phyloP scores from a whole-genome alignment of 305 asterid species.

The Solanum hybrid region DNA sequence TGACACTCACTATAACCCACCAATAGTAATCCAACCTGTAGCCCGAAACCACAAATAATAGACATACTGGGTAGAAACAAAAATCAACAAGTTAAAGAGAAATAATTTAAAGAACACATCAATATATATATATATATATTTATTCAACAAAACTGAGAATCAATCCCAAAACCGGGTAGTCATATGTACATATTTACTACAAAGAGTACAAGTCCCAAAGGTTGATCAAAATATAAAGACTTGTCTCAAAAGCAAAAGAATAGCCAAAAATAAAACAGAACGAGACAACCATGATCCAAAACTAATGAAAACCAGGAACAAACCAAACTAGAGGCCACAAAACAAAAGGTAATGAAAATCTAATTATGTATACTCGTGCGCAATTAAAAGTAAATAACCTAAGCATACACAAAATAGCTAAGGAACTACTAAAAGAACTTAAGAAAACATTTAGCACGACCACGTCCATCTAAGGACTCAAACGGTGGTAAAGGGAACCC shows the following conservation, averaged over 20 bases:
- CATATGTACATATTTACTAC: not conserved
- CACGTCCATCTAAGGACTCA: not conserved
- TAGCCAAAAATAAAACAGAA: not conserved
- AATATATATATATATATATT: too few species aligned
- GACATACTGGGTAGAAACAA: too few species aligned
- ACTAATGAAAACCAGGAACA: too few species aligned
- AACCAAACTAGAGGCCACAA: not conserved
- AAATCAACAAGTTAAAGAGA: too few species aligned
- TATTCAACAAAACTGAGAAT: too few species aligned
- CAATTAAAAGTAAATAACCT: not conserved
- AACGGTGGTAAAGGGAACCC: not conserved
- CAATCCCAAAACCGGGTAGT: not conserved
- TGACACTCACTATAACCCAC: too few species aligned
- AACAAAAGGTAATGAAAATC: not conserved
- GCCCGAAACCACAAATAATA: too few species aligned
- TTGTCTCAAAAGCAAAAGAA: not conserved
- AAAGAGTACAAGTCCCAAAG: not conserved
- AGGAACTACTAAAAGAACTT: not conserved
- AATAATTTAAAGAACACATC: too few species aligned
- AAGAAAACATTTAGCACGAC: not conserved
- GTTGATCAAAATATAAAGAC: not conserved
- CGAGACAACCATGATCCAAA: not conserved
- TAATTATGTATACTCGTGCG: not conserved
- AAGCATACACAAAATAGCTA: not conserved
- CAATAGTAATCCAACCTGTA: too few species aligned